Base-by-base conservation (phyloP, 371 early-diverging fungal species). In the Nematocida ausubeli region DNA sequence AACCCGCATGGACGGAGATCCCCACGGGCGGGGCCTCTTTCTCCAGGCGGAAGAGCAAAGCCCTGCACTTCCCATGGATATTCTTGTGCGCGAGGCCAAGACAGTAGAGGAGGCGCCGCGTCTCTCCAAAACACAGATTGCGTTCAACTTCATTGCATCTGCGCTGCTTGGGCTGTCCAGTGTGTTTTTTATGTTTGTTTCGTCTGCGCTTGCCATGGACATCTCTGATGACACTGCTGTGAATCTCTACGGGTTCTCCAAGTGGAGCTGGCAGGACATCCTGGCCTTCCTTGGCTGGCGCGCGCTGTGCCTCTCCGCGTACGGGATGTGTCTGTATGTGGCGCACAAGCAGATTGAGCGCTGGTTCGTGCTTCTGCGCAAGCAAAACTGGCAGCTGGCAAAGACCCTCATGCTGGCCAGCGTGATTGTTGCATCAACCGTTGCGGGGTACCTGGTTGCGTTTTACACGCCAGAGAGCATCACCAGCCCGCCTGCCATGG, bases 151-250 rank as follows among this genome's bases (percentile, higher is more conserved):
- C 14, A 35, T 60, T 2, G 24, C 37, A 6, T 60, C 60, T 28
- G 35, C 60, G 12, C 16, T 60, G 1, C 39, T 60, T 14, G 60
- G 35, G 35, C 14, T 60, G 37, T 35, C 60, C 24, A 7, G 24
- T 7, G n/a, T 60, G 60, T 60, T 60, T 35, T 60, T 60, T 28
- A 30, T 60, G 60, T 60, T 60, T 60, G 60, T 35, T 35, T 35
- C 37, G 24, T 32, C 60, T 32, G 19, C 28, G 6, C 7, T 60
- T 12, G 35, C 14, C 2, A 7, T 60, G 60, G 60, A 60, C 24
- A 24, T 60, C 12, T 39, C 28, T 28, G n/a, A 7, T 16, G 39
- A 60, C 37, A 60, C 35, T 6, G 12, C 35, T 14, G 60, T 32
- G 37, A 60, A 39, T 35, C 35, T 60, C 32, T 6, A 60, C 16